A percentile compares a stretch with the other conserved stretches of the same genome.
Conservation (phyloP, 1,284 basidiomycete genomes). For the Farysia itapuensis region DNA sequence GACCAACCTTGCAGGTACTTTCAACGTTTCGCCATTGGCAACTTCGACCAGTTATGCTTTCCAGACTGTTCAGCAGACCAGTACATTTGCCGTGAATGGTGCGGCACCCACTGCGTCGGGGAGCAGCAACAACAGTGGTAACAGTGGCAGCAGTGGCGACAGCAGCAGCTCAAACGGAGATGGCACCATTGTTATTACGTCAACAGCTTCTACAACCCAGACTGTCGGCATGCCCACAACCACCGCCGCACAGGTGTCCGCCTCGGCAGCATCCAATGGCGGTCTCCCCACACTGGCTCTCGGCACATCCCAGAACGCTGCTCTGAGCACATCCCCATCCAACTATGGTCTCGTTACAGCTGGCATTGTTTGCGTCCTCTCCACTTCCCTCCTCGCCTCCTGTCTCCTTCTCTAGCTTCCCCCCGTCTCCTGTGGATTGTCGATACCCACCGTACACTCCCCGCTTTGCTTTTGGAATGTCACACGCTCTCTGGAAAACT, state of each 20-base stretch:
- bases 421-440: too few species aligned
- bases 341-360: too few species aligned
- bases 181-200: conserved; percentile 17
- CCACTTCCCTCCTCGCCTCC: too few species aligned
- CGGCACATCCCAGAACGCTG: too few species aligned
- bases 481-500: too few species aligned
- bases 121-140: background rate
- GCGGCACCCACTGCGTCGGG: background rate
- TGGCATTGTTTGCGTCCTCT: too few species aligned
- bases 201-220: conserved; percentile 9
- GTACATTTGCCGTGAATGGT: conserved; percentile 10
- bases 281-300: background rate
- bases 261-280: background rate
- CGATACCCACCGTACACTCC: too few species aligned
- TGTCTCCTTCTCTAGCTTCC: too few species aligned
- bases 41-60: conserved; percentile 29
- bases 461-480: too few species aligned
- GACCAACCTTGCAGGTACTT: conserved; percentile 46
- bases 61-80: conserved; percentile 18
- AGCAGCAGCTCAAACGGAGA: background rate
- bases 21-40: conserved; percentile 40
- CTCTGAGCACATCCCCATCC: too few species aligned
- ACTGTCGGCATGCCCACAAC: background rate
- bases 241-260: background rate
- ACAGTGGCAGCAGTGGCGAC: conserved; percentile 1